Conservation (phyloP, 371 early-diverging fungal species). For the Mortierella sp. region DNA sequence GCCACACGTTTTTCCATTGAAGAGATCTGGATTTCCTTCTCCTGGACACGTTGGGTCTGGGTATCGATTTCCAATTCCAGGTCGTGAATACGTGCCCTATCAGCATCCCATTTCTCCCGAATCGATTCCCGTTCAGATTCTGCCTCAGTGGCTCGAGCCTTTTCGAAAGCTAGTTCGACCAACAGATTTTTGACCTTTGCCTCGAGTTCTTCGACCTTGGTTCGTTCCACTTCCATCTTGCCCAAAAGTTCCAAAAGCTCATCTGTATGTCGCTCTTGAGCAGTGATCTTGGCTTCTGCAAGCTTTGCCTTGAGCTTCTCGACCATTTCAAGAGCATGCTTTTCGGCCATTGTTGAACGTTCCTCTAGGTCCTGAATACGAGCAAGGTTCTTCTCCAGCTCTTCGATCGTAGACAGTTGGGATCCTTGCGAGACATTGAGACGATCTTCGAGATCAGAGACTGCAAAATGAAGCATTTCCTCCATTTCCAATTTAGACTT, state of each 20-base stretch:
- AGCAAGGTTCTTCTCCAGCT: constrained; percentile 36
- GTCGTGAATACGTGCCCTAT: constrained; percentile 27
- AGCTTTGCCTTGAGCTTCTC: constrained; percentile 30
- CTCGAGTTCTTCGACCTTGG: constrained; percentile 43
- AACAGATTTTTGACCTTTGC: constrained; percentile 47
- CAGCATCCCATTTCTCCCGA: constrained; percentile 28
- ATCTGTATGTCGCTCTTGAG: constrained; percentile 24
- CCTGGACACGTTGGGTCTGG: constrained; percentile 15
- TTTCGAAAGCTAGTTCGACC: constrained; percentile 22
- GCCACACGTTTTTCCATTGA: constrained; percentile 52
- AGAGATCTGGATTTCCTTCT: constrained; percentile 28
- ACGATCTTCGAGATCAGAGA: constrained; percentile 31
- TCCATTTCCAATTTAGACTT: constrained; percentile 26
- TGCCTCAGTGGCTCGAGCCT: constrained; percentile 24
- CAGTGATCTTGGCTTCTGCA: constrained; percentile 23
- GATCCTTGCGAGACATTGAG: constrained; percentile 24
- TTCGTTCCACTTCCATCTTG: constrained; percentile 44
- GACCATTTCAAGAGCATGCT: constrained; percentile 34
- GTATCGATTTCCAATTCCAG: constrained; percentile 37
- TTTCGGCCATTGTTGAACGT: constrained; percentile 56
- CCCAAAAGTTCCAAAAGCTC: constrained; percentile 35
- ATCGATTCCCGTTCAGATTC: constrained; percentile 35
- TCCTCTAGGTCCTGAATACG: constrained; percentile 53
- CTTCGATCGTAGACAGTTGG: constrained; percentile 22
- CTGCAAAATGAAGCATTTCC: constrained; percentile 43